Conservation (phyloP, 805 yeast genomes). For the Nadsonia fulvescens region DNA sequence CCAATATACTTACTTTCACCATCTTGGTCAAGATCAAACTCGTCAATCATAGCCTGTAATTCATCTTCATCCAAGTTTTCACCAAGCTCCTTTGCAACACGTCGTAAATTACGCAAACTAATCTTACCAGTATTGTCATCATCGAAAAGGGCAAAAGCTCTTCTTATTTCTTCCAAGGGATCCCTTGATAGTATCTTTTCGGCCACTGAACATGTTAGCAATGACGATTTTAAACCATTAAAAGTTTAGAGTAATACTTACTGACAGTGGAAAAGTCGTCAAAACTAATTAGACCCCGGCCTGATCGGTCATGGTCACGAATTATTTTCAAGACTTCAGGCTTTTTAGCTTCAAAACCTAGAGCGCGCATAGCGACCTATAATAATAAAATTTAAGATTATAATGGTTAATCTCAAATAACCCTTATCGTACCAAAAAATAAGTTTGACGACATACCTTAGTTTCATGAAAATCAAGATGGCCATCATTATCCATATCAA, state of each 20-base stretch:
- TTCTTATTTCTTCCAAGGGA: conserved; percentile 76
- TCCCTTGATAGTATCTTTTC: conserved; percentile 72
- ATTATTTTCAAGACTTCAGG: conserved; percentile 64
- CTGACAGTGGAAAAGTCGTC: conserved; percentile 67
- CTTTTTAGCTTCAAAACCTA: conserved; percentile 77
- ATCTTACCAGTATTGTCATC: conserved; percentile 79
- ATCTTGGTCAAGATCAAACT: conserved; percentile 89
- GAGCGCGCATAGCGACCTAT: conserved; percentile 72
- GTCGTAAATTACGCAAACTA: conserved; percentile 58
- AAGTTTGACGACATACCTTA: conserved; percentile 22
- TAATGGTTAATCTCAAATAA: too few species aligned
- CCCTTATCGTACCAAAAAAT: too few species aligned
- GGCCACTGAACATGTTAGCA: conserved; percentile 54
- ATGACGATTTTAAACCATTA: conserved; percentile 12
- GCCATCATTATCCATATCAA: conserved; percentile 88
- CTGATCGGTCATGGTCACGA: conserved; percentile 56
- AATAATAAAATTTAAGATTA: neutral
- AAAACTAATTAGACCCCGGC: conserved; percentile 51
- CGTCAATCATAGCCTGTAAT: conserved; percentile 90
- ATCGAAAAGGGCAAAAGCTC: conserved; percentile 83
- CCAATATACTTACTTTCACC: too few species aligned
- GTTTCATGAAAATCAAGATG: conserved; percentile 80
- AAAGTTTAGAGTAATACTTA: conserved; percentile 20
- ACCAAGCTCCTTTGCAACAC: conserved; percentile 84
- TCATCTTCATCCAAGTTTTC: conserved; percentile 88